Base-by-base conservation (phyloP, 2,329 filamentous ascomycete species). In the Nigrospora sphaerica region DNA sequence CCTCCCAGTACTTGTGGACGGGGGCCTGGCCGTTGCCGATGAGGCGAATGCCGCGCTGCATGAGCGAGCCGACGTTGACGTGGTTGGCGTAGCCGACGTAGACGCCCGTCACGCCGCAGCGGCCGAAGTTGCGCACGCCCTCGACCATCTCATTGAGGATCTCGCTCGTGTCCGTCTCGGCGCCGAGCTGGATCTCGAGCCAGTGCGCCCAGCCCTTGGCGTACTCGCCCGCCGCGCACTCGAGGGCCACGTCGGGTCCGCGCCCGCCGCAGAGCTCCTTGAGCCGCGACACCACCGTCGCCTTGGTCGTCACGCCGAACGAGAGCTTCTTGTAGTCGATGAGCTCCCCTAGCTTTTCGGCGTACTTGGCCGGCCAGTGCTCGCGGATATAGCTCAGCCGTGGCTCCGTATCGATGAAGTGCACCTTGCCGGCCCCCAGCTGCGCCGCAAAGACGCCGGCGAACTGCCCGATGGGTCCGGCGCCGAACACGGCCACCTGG, bases 401-500 rank as follows among this genome's bases (percentile, higher is more conserved):
- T 66, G 75, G 80, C 49, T 78, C 87, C 4, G 78, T 79, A 60
- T 95, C 90, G 53, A 95, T 83, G 51, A 91, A 77, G 54, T 95
- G 91, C 51, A 95, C 75, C 50, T 86, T 78, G 39, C 69, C 75
- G 0, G 89, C 89, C 10, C 87, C 87, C 46, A 89, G 81, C n/a
- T 80, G 67, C 46, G 88, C 72, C 0, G 83, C 80, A 68, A 92
- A 95, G 45, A 88, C 72, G 1, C 83, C 86, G 2, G 76, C 79
- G 85, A 95, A 93, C 58, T 95, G 87, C 0, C 90, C 89, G 44
- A 95, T 87, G 0, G 88, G 90, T 0, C 89, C 89, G 0, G 84
- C 87, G n/a, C 88, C 89, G 50, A 88, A 95, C 49, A 95, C 81
- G 32, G 87, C 88, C 2, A 95, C 88, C 2, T 82, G 72, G 55